Conservation (phyloP, 2,329 filamentous ascomycete species). For the Nemania sp. region DNA sequence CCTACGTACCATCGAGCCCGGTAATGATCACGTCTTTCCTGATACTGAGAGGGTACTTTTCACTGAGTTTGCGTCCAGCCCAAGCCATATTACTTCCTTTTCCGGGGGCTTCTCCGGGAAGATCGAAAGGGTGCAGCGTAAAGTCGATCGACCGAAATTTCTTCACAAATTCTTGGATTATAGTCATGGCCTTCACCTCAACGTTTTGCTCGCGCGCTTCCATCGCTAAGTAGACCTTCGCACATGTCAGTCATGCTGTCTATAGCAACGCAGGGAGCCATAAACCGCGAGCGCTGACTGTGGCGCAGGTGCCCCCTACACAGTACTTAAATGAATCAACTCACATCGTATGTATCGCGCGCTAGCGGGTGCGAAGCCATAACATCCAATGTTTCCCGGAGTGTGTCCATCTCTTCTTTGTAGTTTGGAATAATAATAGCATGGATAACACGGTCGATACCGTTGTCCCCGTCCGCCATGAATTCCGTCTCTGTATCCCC, state of each 20-base stretch:
- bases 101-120: conserved; percentile 69
- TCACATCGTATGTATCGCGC: conserved; percentile 67
- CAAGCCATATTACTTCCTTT: conserved; percentile 77
- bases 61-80: conserved; percentile 68
- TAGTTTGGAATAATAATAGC: conserved; percentile 74
- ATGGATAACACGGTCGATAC: conserved; percentile 58
- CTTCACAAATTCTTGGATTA: conserved; percentile 65
- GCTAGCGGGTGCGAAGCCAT: conserved; percentile 69
- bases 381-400: conserved; percentile 70
- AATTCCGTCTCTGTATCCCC: conserved; percentile 54
- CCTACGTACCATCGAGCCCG: conserved; percentile 68
- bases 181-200: conserved; percentile 62
- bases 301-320: not conserved
- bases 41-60: conserved; percentile 56
- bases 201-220: conserved; percentile 67
- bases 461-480: conserved; percentile 49
- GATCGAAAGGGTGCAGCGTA: conserved; percentile 67
- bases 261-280: not conserved
- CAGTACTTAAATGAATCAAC: conserved; percentile 45
- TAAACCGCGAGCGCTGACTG: not conserved
- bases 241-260: conserved; percentile 16
- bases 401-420: conserved; percentile 70
- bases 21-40: conserved; percentile 69
- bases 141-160: conserved; percentile 69
- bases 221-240: conserved; percentile 72